Evolutionary conservation across 2,329 filamentous ascomycete species (phyloP).

Genomic region (Penicillium janthinellum): DNA sequence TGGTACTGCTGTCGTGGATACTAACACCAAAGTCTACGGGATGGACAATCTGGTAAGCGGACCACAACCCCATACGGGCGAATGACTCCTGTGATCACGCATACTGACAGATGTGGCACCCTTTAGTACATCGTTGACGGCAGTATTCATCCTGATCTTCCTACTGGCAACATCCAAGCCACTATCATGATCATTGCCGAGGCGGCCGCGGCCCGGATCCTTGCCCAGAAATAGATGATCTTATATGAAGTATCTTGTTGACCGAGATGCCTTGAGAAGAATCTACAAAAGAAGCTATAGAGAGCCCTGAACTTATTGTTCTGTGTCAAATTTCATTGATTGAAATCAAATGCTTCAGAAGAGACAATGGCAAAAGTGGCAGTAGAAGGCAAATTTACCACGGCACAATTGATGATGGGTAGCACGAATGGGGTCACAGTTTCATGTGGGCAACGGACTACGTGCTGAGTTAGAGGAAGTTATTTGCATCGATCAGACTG

Average conservation of each 20-base stretch:
- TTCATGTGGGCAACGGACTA: too few relatives aligned
- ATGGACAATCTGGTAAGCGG: constrained; percentile 59
- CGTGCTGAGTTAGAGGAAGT: too few relatives aligned
- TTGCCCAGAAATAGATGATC: constrained; percentile 45
- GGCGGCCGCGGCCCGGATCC: constrained; percentile 52
- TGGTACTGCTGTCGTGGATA: constrained; percentile 65
- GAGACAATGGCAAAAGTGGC: neutral
- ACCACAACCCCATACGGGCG: neutral
- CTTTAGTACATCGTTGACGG: constrained; percentile 61
- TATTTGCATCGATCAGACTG: too few relatives aligned
- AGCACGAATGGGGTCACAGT: too few relatives aligned
- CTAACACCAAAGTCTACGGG: constrained; percentile 65
- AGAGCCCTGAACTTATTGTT: neutral
- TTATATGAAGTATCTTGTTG: neutral
- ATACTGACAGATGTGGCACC: neutral
- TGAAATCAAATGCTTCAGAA: neutral
- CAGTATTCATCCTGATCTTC: constrained; percentile 69
- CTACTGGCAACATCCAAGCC: constrained; percentile 68
- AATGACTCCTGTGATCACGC: neutral
- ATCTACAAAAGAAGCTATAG: neutral
- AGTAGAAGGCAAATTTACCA: neutral
- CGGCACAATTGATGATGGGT: too few relatives aligned
- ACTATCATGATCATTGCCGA: constrained; percentile 67
- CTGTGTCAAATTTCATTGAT: neutral
- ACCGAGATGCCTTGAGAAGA: neutral